These are phyloP conservation scores for Gillenia trifoliata DNA, from an alignment of 306 rosid species.

Conservation along the genomic window DNA sequence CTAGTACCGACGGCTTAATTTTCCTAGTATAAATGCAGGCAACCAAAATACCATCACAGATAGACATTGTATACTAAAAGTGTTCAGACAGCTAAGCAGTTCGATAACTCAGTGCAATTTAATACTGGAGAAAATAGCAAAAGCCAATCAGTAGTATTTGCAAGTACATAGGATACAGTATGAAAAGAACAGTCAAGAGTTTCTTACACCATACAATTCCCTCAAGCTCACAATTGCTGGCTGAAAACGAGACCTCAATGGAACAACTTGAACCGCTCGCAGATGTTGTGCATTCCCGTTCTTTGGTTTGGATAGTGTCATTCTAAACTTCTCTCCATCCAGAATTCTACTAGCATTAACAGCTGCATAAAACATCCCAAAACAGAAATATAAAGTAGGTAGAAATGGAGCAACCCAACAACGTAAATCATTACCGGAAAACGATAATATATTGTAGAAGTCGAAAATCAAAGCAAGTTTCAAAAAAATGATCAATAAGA, in stretches of 20 bases:
- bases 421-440: not conserved
- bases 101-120: not conserved
- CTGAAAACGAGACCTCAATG: constrained; percentile 47
- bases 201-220: constrained; percentile 32
- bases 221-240: constrained; percentile 48
- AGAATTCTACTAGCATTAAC: constrained; percentile 37
- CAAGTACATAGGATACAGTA: not conserved
- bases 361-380: constrained; percentile 34
- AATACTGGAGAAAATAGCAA: not conserved
- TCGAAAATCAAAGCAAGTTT: not conserved
- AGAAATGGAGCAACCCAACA: not conserved
- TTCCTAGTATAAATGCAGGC: not conserved
- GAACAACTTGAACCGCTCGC: constrained; percentile 40
- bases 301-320: constrained; percentile 52
- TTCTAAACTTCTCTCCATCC: constrained; percentile 62
- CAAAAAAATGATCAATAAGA: not conserved
- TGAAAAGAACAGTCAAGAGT: constrained; percentile 17
- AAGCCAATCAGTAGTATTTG: not conserved
- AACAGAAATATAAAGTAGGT: not conserved
- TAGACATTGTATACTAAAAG: not conserved
- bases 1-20: not conserved
- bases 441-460: not conserved
- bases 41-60: not conserved
- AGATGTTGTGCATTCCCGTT: constrained; percentile 49
- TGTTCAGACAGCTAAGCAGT: not conserved